These are phyloP conservation scores for Metarhizium guizhouense DNA, from an alignment of 2,329 filamentous ascomycete species.

Conservation along the genomic window DNA sequence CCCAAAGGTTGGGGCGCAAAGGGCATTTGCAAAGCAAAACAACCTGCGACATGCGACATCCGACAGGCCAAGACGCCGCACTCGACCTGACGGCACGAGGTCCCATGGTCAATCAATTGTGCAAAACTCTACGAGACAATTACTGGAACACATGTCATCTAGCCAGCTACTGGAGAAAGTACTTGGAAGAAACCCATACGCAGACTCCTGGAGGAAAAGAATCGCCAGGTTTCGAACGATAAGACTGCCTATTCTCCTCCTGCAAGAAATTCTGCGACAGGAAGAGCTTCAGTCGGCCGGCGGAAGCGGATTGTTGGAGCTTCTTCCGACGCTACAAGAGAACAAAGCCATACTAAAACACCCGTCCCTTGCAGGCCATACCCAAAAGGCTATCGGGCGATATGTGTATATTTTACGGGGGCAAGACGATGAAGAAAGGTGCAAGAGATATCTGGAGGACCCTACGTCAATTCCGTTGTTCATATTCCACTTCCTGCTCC, in stretches of 20 bases:
- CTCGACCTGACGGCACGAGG: background rate
- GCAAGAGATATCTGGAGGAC: slow-evolving; percentile 19
- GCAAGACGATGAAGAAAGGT: slow-evolving; percentile 21
- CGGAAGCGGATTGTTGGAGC: slow-evolving; percentile 11
- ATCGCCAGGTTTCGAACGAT: slow-evolving; percentile 16
- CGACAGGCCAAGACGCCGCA: background rate
- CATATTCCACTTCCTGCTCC: slow-evolving; percentile 22
- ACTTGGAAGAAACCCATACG: slow-evolving; percentile 6
- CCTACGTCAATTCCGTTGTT: slow-evolving; percentile 17
- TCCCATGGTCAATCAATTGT: background rate
- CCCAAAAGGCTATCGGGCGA: slow-evolving; percentile 12
- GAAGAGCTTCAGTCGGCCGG: slow-evolving; percentile 9
- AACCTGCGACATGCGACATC: background rate
- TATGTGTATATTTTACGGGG: slow-evolving; percentile 21
- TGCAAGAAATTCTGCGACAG: slow-evolving; percentile 22
- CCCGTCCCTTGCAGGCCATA: slow-evolving; percentile 13
- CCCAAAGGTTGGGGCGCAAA: background rate
- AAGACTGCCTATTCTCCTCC: slow-evolving; percentile 20
- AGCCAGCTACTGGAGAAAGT: slow-evolving; percentile 16
- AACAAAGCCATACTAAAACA: slow-evolving; percentile 14
- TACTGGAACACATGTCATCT: slow-evolving; percentile 15
- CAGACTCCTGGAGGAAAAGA: slow-evolving; percentile 10
- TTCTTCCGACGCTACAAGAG: slow-evolving; percentile 16
- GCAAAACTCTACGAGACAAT: slow-evolving; percentile 4
- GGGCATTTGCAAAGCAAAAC: background rate